Conservation (phyloP, 225 moss, liverwort and hornwort species). For the Straminergon stramineum region DNA sequence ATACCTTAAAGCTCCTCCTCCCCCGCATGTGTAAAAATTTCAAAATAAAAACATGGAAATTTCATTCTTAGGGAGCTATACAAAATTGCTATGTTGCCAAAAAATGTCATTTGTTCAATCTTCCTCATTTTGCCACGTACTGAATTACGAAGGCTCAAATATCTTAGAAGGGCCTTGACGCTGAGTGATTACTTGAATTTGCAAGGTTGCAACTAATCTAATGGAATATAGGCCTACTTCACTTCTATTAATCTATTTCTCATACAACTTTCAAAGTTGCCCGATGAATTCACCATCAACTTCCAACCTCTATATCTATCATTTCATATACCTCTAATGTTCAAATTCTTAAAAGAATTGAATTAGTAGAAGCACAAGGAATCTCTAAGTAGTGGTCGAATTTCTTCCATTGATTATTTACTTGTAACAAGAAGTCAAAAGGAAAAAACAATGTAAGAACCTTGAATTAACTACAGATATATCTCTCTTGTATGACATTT, state of each 20-base stretch:
- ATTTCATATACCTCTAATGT: background rate
- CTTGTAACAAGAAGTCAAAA: background rate
- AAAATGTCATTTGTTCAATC: background rate
- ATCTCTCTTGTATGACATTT: background rate
- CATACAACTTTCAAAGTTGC: background rate
- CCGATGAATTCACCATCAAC: background rate
- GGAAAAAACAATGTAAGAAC: background rate
- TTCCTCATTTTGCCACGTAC: rapidly evolving
- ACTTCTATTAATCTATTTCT: background rate
- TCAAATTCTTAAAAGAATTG: background rate
- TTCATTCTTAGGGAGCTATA: too few relatives aligned
- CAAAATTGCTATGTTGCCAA: too few relatives aligned
- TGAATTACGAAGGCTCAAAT: background rate
- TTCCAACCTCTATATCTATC: rapidly evolving
- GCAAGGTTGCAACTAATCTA: background rate
- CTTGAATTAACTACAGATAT: background rate
- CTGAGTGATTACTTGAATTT: background rate
- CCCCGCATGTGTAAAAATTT: too few relatives aligned
- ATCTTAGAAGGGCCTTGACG: background rate
- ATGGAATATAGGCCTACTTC: background rate
- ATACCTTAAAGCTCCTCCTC: too few relatives aligned
- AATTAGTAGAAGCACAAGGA: rapidly evolving
- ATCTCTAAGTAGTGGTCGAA: rapidly evolving
- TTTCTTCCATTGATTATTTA: rapidly evolving
- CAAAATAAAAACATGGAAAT: too few relatives aligned